phyloP scores from a whole-genome alignment of 148 eudicot genomes.

The Arbutus unedo region DNA sequence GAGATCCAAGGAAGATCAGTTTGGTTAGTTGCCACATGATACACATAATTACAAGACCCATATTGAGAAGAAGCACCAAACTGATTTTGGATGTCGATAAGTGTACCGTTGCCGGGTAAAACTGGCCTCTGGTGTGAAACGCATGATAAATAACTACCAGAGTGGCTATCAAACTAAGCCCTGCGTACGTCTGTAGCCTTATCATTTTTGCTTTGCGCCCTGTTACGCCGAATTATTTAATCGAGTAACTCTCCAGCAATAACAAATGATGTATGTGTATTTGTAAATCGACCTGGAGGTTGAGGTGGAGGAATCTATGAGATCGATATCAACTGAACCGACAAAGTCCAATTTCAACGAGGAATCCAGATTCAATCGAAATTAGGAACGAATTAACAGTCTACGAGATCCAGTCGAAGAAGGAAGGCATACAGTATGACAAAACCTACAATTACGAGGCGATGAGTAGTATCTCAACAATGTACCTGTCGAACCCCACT shows the following conservation, averaged over 20 bases:
- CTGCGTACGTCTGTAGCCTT: slow-evolving; percentile 79
- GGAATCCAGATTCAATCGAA: background rate
- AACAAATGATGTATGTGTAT: background rate
- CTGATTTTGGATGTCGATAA: slow-evolving; percentile 91
- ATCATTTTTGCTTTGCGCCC: slow-evolving; percentile 49
- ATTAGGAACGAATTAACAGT: background rate
- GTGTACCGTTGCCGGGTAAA: slow-evolving; percentile 87
- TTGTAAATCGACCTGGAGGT: too few relatives aligned
- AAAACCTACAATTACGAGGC: background rate
- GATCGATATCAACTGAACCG: background rate
- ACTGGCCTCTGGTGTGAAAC: slow-evolving; percentile 87
- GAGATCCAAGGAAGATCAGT: slow-evolving; percentile 71
- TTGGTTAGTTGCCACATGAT: slow-evolving; percentile 85
- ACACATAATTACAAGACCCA: slow-evolving; percentile 92
- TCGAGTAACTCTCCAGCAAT: background rate
- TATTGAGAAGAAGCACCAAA: slow-evolving; percentile 87
- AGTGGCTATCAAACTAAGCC: slow-evolving; percentile 69
- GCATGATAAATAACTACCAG: slow-evolving; percentile 79
- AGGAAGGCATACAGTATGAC: background rate
- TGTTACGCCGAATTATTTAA: slow-evolving; percentile 8
- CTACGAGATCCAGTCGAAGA: background rate
- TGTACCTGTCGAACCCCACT: background rate
- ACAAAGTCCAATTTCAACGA: background rate
- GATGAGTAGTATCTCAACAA: background rate
- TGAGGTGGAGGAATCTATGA: background rate